phyloP scores from a whole-genome alignment of 306 rosid species.

The Crotalaria pallida region DNA sequence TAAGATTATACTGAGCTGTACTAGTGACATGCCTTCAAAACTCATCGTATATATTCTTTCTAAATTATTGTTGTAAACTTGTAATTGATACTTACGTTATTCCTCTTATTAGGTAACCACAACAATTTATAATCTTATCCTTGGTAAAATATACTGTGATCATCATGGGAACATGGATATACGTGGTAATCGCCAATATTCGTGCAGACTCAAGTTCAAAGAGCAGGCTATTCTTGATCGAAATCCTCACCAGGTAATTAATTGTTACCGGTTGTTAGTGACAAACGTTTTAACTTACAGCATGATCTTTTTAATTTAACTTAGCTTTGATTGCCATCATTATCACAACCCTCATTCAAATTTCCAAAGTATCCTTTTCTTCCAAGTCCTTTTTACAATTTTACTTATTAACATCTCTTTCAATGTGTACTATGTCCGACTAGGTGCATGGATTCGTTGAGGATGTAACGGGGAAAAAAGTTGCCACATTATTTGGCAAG shows the following conservation, averaged over 20 bases:
- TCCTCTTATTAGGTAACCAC: slow-evolving; percentile 74
- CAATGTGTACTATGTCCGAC: slow-evolving; percentile 1
- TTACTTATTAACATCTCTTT: slow-evolving; percentile 5
- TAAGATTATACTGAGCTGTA: neutral
- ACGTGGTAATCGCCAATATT: slow-evolving; percentile 75
- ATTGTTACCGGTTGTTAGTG: neutral
- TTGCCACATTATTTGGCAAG: slow-evolving; percentile 79
- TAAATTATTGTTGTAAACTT: neutral
- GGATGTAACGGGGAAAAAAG: slow-evolving; percentile 60
- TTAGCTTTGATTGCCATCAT: neutral
- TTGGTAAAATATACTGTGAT: slow-evolving; percentile 89
- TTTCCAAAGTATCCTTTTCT: slow-evolving; percentile 1
- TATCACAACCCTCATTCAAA: neutral
- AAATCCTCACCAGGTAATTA: slow-evolving; percentile 94
- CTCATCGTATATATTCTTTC: neutral
- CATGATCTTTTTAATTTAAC: neutral
- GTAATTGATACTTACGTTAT: neutral
- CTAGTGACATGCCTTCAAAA: neutral
- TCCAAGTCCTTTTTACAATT: neutral
- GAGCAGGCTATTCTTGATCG: slow-evolving; percentile 94
- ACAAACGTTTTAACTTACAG: neutral
- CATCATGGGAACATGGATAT: slow-evolving; percentile 95
- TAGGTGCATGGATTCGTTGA: slow-evolving; percentile 86
- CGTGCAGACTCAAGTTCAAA: slow-evolving; percentile 84
- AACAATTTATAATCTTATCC: slow-evolving; percentile 83